Base-by-base conservation (phyloP, 805 yeast species). In the Cyberlindnera mississippiensis region DNA sequence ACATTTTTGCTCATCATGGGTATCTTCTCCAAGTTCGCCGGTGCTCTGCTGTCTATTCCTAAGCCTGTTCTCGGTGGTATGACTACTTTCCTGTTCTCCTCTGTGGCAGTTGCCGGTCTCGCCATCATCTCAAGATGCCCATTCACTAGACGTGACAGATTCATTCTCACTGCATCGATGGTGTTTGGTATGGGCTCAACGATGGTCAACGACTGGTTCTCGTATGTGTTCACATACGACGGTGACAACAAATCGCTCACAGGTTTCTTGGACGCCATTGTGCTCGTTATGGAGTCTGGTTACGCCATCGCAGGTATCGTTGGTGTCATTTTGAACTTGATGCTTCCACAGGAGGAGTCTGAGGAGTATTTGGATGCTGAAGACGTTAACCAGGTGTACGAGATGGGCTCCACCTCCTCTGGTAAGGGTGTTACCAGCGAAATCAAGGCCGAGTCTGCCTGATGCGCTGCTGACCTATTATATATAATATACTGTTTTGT, bases 1-100 rank as follows among this genome's bases (percentile, higher is more conserved):
- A 76, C 86, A 69, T 86, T 85, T 71, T 67, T 89, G 50, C 57
- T 89, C 42, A 62, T 89, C 46, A 87, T 89, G 95, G 97, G 97
- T 31, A 65, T 89, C 32, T 85, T 89, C 60, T 73, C 95, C 45
- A 85, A 86, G 63, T 86, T 86, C 60, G 89, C 90, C 29, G 95
- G 93, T 37, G 89, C 96, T n/a, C 71, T 89, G 45, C 87, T 83
- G 22, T 73, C 95, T 28, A 86, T 85, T 56, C 95, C 95, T 32
- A 72, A 70, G 42, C 71, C 93, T 2, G 86, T 82, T 24, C 70
- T 89, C 43, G 96, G 96, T 49, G 96, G 96, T 50, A 86, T 88
- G 95, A 82, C 82, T n/a, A 73, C 89, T 3, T 84, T 83, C 63
- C 63, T 83, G 40, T 83, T 83, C 71, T 72, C 85, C 31, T 75